Evolutionary conservation across 495 filamentous ascomycete species (phyloP).

Genomic region (Trichoderma asperelloides): DNA sequence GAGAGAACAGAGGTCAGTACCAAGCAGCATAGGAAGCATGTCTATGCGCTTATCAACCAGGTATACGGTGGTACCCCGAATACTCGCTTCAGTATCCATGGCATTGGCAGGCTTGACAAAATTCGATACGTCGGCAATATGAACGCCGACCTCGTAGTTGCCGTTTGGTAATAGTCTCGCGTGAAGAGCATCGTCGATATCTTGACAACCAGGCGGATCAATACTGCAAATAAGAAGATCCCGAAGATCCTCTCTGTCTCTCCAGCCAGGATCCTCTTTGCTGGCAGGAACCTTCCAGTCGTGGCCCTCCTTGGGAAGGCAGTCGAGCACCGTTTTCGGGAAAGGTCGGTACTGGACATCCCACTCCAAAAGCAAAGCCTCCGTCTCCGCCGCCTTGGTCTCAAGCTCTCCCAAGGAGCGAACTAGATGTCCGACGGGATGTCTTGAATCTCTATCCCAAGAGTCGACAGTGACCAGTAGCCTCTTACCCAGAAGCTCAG

Average conservation of each 20-base stretch:
- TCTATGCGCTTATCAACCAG: constrained; percentile 98
- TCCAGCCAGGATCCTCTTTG: constrained; percentile 75
- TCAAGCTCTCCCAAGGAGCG: constrained; percentile 88
- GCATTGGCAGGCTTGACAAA: constrained; percentile 96
- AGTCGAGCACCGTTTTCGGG: constrained; percentile 88
- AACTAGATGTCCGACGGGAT: constrained; percentile 89
- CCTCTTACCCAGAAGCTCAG: constrained; percentile 78
- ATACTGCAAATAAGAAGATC: constrained; percentile 91
- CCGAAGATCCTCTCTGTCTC: constrained; percentile 69
- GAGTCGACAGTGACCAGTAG: constrained; percentile 92
- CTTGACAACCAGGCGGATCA: constrained; percentile 89
- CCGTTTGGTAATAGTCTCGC: constrained; percentile 78
- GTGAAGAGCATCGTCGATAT: constrained; percentile 96
- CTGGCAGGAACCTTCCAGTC: constrained; percentile 82
- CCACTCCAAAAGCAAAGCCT: constrained; percentile 86
- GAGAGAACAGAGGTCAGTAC: constrained; percentile 91
- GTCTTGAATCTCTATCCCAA: constrained; percentile 87
- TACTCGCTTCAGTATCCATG: constrained; percentile 91
- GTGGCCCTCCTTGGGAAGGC: constrained; percentile 83
- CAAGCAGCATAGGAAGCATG: constrained; percentile 93
- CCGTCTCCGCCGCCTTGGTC: constrained; percentile 91
- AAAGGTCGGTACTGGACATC: constrained; percentile 98
- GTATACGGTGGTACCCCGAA: constrained; percentile 93
- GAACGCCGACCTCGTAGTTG: constrained; percentile 95
- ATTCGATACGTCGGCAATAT: constrained; percentile 97